Percentiles rank a stretch among this genome's conserved stretches.
Evolutionary conservation across 805 yeast species (phyloP).

Genomic region (Suhomyces sp.): DNA sequence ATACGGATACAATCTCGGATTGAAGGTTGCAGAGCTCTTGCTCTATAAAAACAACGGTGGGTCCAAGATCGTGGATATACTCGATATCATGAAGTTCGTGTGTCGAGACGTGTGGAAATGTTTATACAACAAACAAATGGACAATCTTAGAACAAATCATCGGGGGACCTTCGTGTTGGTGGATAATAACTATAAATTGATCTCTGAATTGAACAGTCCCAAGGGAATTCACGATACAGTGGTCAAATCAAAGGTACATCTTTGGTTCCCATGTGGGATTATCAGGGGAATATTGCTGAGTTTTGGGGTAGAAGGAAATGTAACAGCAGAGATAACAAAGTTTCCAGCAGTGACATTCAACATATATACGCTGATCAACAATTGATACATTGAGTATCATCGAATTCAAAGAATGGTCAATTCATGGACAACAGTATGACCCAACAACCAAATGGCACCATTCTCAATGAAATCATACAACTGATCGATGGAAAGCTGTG

Average conservation of each 20-base stretch:
- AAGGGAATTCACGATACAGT: conserved; percentile 45
- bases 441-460: no score
- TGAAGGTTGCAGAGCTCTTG: conserved; percentile 50
- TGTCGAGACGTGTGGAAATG: conserved; percentile 90
- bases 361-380: conserved; percentile 55
- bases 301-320: conserved; percentile 65
- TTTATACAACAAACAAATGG: conserved; percentile 83
- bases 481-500: no score
- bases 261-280: conserved; percentile 76
- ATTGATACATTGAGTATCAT: no score
- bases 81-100: conserved; percentile 86
- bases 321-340: conserved; percentile 60
- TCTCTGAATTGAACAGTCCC: conserved; percentile 50
- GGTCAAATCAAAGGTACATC: conserved; percentile 45
- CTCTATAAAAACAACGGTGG: conserved; percentile 39
- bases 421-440: no score
- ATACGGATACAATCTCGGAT: conserved; percentile 71
- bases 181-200: conserved; percentile 60
- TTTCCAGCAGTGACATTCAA: conserved; percentile 73
- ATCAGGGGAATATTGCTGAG: conserved; percentile 70
- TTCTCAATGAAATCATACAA: no score
- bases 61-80: conserved; percentile 54
- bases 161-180: conserved; percentile 78
- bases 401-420: no score
- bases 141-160: conserved; percentile 89